Evolutionary conservation across 2,329 filamentous ascomycete genomes (phyloP).

Genomic region (Dothistroma pini): DNA sequence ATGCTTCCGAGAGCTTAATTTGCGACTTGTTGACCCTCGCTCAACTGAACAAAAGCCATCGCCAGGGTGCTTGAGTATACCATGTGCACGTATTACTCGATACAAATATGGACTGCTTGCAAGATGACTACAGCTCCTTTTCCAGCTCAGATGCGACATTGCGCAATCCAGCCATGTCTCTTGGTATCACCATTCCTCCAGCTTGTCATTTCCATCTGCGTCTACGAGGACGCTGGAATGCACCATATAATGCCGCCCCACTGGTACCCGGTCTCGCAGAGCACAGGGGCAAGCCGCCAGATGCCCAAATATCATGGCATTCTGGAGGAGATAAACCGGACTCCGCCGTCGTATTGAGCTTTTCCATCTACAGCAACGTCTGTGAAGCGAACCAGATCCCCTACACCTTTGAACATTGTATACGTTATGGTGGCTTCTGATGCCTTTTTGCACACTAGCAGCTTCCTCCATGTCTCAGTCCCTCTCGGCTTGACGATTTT

Average conservation of each 20-base stretch:
- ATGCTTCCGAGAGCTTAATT: no score
- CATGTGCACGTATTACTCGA: no score
- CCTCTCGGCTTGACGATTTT: neutral
- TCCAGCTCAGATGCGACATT: neutral
- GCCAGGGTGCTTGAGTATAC: no score
- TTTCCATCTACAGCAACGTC: neutral
- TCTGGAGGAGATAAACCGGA: neutral
- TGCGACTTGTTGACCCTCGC: no score
- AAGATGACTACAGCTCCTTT: no score
- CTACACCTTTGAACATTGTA: neutral
- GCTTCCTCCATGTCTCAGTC: neutral
- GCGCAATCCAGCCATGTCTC: neutral
- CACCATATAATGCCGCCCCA: neutral
- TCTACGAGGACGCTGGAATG: neutral
- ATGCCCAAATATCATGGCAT: neutral
- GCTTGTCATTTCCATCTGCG: neutral
- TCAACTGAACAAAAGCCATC: no score
- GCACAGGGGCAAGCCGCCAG: neutral
- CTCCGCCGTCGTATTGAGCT: neutral
- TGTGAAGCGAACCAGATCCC: neutral
- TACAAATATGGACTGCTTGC: no score
- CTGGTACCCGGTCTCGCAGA: neutral
- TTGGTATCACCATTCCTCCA: neutral
- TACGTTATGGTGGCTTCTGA: neutral
- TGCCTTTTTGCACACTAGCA: neutral